These are phyloP conservation scores for Pleurotus djamor DNA, from an alignment of 768 basidiomycete species.

Conservation along the genomic window DNA sequence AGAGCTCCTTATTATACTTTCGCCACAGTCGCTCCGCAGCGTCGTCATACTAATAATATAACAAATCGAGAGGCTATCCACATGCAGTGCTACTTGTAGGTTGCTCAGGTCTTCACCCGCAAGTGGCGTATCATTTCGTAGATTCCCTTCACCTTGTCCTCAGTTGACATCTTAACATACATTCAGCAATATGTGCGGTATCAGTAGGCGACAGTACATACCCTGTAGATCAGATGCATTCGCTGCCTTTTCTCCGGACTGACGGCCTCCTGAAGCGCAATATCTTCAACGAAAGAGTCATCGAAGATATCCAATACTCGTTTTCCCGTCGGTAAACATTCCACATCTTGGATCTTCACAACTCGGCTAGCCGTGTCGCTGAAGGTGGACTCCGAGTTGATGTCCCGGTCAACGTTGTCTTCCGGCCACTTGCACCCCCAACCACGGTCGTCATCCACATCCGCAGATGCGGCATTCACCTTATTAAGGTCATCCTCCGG, in stretches of 20 bases:
- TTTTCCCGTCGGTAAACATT: background rate
- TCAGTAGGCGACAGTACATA: conserved; percentile 17
- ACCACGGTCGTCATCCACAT: background rate
- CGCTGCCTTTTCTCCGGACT: conserved; percentile 32
- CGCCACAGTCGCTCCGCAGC: no score
- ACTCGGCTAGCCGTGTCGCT: background rate
- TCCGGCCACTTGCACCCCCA: background rate
- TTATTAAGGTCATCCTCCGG: background rate
- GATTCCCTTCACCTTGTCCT: conserved; percentile 52
- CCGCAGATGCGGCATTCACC: background rate
- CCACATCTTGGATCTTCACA: background rate
- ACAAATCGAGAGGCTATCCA: no score
- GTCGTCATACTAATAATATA: no score
- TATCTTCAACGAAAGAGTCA: conserved; percentile 41
- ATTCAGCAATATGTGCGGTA: background rate
- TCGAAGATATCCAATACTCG: conserved; percentile 6
- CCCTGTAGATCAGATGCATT: conserved; percentile 54
- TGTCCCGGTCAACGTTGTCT: background rate
- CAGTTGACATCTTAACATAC: conserved; percentile 45
- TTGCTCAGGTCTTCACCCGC: no score
- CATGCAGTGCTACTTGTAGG: no score
- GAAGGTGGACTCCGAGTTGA: background rate
- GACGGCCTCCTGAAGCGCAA: conserved; percentile 37
- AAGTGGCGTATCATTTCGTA: conserved; percentile 39
- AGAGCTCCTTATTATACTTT: no score